A percentile compares a stretch with the other conserved stretches of the same genome.
phyloP scores from a whole-genome alignment of 345 rosid genomes.

The Arabis hirsuta region DNA sequence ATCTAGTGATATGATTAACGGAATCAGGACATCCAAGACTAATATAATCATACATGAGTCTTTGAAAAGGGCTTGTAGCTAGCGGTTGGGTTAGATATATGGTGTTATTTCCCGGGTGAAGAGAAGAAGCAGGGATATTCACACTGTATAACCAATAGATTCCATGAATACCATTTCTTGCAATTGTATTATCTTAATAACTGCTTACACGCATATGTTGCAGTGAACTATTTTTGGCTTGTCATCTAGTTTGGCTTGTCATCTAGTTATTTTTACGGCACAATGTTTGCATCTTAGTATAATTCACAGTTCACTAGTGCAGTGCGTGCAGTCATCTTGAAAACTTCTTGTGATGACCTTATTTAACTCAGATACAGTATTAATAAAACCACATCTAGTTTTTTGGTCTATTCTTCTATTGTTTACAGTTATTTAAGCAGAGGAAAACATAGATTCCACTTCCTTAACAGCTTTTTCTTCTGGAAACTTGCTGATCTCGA shows the following conservation, averaged over 20 bases:
- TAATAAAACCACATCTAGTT: background rate
- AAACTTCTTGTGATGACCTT: slow-evolving; percentile 24
- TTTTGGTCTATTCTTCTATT: slow-evolving; percentile 13
- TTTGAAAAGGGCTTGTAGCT: slow-evolving; percentile 63
- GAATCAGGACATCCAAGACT: slow-evolving; percentile 64
- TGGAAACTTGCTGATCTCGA: slow-evolving; percentile 98
- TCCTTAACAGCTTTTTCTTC: slow-evolving; percentile 98
- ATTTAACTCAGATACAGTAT: slow-evolving; percentile 1
- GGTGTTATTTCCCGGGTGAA: slow-evolving; percentile 56
- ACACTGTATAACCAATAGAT: slow-evolving; percentile 62
- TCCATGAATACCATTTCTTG: slow-evolving; percentile 89
- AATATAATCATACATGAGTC: slow-evolving; percentile 85
- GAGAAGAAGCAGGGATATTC: slow-evolving; percentile 51
- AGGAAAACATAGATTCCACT: slow-evolving; percentile 78
- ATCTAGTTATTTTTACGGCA: background rate
- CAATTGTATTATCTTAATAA: slow-evolving; percentile 77
- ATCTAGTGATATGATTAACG: slow-evolving; percentile 28
- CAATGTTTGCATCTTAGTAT: too few species aligned
- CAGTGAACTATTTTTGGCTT: slow-evolving; percentile 9
- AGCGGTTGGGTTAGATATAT: slow-evolving; percentile 63
- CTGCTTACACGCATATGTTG: slow-evolving; percentile 24
- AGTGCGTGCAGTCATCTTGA: slow-evolving; percentile 31
- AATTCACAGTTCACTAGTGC: too few species aligned
- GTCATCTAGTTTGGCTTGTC: background rate
- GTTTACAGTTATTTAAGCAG: slow-evolving; percentile 69